Conservation (phyloP, 1,139 yeast genomes). For the Wickerhamomyces sp. region DNA sequence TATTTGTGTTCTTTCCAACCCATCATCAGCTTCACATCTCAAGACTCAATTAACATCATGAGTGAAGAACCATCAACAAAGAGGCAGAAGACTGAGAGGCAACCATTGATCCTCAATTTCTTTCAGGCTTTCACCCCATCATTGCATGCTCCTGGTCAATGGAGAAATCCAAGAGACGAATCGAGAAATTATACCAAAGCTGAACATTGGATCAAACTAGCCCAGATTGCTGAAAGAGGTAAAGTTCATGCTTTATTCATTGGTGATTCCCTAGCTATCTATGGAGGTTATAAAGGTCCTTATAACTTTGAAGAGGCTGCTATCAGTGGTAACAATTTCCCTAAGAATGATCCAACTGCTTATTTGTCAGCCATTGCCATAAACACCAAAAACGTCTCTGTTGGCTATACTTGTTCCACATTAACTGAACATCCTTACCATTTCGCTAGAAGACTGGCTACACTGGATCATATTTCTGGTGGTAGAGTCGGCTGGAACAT, state of each 20-base stretch:
- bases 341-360: slow-evolving; percentile 35
- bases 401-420: slow-evolving; percentile 38
- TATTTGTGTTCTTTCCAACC: too few relatives aligned
- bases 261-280: slow-evolving; percentile 41
- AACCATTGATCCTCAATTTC: slow-evolving; percentile 20
- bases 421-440: slow-evolving; percentile 40
- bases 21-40: too few relatives aligned
- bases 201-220: slow-evolving; percentile 42
- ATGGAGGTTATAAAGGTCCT: slow-evolving; percentile 38
- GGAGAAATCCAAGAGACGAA: slow-evolving; percentile 39
- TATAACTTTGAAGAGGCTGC: slow-evolving; percentile 33
- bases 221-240: slow-evolving; percentile 40
- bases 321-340: slow-evolving; percentile 36
- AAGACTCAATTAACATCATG: not conserved
- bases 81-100: slow-evolving; percentile 17
- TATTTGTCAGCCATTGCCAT: slow-evolving; percentile 37
- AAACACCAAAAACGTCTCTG: slow-evolving; percentile 33
- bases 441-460: slow-evolving; percentile 37
- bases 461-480: slow-evolving; percentile 36
- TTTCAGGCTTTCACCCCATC: slow-evolving; percentile 28
- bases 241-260: slow-evolving; percentile 36
- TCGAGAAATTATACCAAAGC: slow-evolving; percentile 33
- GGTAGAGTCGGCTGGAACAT: slow-evolving; percentile 44
- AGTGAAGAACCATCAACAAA: slow-evolving; percentile 7
- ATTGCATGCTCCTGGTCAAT: slow-evolving; percentile 35